Evolutionary conservation across 768 basidiomycete species (phyloP).

Genomic region (Hypholoma sublateritium): DNA sequence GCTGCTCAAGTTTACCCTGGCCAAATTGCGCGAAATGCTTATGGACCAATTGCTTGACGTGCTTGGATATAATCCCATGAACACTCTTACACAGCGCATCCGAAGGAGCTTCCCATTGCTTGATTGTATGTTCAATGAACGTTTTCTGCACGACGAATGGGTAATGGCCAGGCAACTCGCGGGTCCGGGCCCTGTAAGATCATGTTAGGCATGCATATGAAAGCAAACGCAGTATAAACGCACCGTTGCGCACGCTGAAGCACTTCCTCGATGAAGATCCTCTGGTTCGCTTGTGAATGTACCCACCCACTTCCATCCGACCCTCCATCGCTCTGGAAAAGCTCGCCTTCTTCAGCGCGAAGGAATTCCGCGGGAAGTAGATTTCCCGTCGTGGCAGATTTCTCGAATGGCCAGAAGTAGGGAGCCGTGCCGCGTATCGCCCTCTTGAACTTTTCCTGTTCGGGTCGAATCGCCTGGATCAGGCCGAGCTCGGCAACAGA

Average conservation of each 20-base stretch:
- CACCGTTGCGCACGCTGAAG: constrained; percentile 44
- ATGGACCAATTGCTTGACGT: constrained; percentile 43
- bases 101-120: constrained; percentile 51
- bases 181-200: constrained; percentile 55
- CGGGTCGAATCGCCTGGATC: constrained; percentile 53
- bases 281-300: too few species aligned
- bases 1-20: constrained; percentile 51
- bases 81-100: constrained; percentile 43
- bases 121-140: constrained; percentile 46
- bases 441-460: constrained; percentile 44
- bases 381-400: constrained; percentile 2
- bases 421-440: constrained; percentile 56
- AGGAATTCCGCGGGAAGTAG: constrained; percentile 20
- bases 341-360: constrained; percentile 18
- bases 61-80: constrained; percentile 32
- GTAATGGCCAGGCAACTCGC: constrained; percentile 68
- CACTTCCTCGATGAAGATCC: constrained; percentile 18
- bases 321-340: constrained; percentile 31
- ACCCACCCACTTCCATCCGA: background rate
- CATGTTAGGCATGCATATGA: background rate
- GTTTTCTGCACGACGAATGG: constrained; percentile 59
- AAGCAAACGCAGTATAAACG: constrained; percentile 14
- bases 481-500: constrained; percentile 40
- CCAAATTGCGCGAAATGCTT: constrained; percentile 52
- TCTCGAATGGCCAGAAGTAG: constrained; percentile 50